A percentile compares a stretch with the other conserved stretches of the same genome.
These are phyloP conservation scores for Amanita rimosa DNA, from an alignment of 768 basidiomycete genomes.

Conservation along the genomic window DNA sequence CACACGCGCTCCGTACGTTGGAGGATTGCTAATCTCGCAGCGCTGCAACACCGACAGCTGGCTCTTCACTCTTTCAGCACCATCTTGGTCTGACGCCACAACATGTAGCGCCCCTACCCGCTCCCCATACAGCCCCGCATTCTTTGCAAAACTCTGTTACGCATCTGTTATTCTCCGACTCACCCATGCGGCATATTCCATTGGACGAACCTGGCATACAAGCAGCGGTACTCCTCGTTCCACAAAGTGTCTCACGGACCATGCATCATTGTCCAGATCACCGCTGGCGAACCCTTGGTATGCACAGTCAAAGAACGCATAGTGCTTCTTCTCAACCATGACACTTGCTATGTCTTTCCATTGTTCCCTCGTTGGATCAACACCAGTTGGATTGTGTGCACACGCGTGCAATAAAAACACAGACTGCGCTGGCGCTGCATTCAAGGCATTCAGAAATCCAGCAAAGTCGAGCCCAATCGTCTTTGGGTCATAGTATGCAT, in stretches of 20 bases:
- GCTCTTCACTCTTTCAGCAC: slow-evolving; percentile 65
- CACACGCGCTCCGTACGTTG: slow-evolving; percentile 81
- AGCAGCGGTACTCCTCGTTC: slow-evolving; percentile 62
- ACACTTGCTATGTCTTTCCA: slow-evolving; percentile 72
- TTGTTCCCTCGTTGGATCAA: slow-evolving; percentile 83
- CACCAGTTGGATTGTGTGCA: slow-evolving; percentile 95
- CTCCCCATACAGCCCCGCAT: slow-evolving; percentile 91
- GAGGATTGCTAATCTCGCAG: slow-evolving; percentile 93
- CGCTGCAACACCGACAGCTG: slow-evolving; percentile 88
- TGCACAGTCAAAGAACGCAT: slow-evolving; percentile 89
- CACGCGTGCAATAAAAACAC: slow-evolving; percentile 90
- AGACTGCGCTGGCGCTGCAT: slow-evolving; percentile 60
- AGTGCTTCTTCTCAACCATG: slow-evolving; percentile 66
- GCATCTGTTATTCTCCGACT: neutral
- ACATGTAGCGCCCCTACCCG: slow-evolving; percentile 92
- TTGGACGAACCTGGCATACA: slow-evolving; percentile 70
- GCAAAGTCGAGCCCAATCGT: slow-evolving; percentile 80
- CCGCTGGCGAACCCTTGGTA: slow-evolving; percentile 98
- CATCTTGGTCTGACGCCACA: slow-evolving; percentile 50
- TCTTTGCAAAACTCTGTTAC: slow-evolving; percentile 90
- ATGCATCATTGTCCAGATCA: slow-evolving; percentile 82
- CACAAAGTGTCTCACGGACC: slow-evolving; percentile 85
- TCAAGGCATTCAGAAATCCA: slow-evolving; percentile 50
- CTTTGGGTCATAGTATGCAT: slow-evolving; percentile 89
- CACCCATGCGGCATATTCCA: neutral